Evolutionary conservation across 768 basidiomycete genomes (phyloP).

Genomic region (Hericium erinaceus): DNA sequence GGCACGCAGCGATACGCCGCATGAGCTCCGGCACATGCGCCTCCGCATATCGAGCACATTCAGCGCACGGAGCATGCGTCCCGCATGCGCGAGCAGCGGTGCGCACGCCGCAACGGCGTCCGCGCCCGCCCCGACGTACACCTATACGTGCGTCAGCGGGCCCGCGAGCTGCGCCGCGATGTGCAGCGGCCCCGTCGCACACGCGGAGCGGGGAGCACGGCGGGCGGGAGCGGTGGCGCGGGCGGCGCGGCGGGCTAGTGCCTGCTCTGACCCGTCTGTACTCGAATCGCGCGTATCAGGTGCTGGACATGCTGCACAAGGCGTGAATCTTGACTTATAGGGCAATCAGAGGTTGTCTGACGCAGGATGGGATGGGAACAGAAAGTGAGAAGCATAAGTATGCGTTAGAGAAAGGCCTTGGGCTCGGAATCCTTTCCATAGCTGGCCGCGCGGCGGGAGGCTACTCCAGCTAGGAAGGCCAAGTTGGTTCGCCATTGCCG

Average conservation of each 20-base stretch:
- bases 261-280: too few relatives aligned
- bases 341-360: too few relatives aligned
- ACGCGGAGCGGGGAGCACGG: constrained; percentile 30
- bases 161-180: constrained; percentile 32
- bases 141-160: constrained; percentile 37
- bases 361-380: too few relatives aligned
- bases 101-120: constrained; percentile 21
- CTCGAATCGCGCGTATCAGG: too few relatives aligned
- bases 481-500: too few relatives aligned
- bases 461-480: too few relatives aligned
- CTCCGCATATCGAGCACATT: constrained; percentile 27
- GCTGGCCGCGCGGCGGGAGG: too few relatives aligned
- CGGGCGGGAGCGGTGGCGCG: constrained; percentile 3
- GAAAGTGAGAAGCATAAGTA: too few relatives aligned
- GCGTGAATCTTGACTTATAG: too few relatives aligned
- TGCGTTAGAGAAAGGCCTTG: too few relatives aligned
- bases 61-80: constrained; percentile 26
- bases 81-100: constrained; percentile 22
- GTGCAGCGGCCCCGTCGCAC: constrained; percentile 37
- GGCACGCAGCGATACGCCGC: constrained; percentile 24
- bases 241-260: constrained; percentile 6
- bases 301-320: too few relatives aligned
- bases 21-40: constrained; percentile 21
- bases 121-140: constrained; percentile 23
- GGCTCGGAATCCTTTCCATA: too few relatives aligned